Evolutionary conservation across 1,284 basidiomycete genomes (phyloP).

Genomic region (Prillingera fragicola): DNA sequence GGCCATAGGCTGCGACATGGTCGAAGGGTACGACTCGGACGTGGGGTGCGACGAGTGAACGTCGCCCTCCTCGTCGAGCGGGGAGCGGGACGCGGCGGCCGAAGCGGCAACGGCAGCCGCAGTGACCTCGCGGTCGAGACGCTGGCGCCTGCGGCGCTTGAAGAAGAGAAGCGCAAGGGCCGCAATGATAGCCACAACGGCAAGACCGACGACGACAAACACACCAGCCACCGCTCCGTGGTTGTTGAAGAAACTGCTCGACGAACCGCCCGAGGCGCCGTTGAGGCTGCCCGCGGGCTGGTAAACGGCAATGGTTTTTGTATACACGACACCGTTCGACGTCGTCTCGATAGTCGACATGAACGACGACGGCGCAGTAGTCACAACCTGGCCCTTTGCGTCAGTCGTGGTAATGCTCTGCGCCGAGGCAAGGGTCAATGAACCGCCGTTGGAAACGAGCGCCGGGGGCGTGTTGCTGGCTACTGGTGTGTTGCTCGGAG

Average conservation of each 20-base stretch:
- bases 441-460: too few species aligned
- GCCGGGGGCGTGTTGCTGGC: too few species aligned
- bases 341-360: conserved; percentile 39
- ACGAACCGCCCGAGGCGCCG: conserved; percentile 26
- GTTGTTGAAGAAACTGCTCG: conserved; percentile 44
- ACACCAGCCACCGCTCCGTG: conserved; percentile 49
- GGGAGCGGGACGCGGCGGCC: conserved; percentile 35
- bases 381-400: conserved; percentile 27
- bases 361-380: conserved; percentile 34
- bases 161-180: conserved; percentile 46
- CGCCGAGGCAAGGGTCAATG: too few species aligned
- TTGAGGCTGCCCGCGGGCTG: conserved; percentile 45
- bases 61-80: conserved; percentile 48
- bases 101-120: conserved; percentile 48
- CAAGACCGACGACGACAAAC: conserved; percentile 50
- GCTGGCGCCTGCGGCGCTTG: conserved; percentile 43
- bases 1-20: conserved; percentile 43
- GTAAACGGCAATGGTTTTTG: conserved; percentile 40
- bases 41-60: conserved; percentile 28
- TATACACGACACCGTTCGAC: conserved; percentile 41
- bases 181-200: conserved; percentile 43
- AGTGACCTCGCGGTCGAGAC: conserved; percentile 48
- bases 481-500: too few species aligned
- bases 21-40: conserved; percentile 41
- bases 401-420: conserved; percentile 37